phyloP scores from a whole-genome alignment of 2,329 filamentous ascomycete species.

The Ophiocordyceps sinensis region DNA sequence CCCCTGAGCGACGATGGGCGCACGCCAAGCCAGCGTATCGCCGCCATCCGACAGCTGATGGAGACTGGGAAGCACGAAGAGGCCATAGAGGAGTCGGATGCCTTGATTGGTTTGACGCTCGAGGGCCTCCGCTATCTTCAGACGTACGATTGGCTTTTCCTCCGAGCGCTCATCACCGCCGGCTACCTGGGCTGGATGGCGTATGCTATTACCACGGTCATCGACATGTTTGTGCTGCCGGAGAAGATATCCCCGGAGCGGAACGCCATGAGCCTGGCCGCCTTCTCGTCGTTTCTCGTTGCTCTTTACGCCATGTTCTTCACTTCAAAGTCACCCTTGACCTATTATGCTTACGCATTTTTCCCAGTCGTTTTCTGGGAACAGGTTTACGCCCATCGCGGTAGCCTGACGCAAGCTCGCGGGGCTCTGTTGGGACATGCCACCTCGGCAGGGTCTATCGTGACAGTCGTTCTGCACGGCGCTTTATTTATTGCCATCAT shows the following conservation, averaged over 20 bases:
- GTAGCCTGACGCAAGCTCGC: slow-evolving; percentile 52
- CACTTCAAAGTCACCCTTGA: slow-evolving; percentile 61
- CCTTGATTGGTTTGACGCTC: slow-evolving; percentile 62
- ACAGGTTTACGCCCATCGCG: slow-evolving; percentile 69
- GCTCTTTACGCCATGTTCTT: slow-evolving; percentile 66
- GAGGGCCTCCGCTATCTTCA: slow-evolving; percentile 85
- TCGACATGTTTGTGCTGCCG: slow-evolving; percentile 76
- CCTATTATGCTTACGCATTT: slow-evolving; percentile 83
- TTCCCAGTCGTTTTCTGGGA: slow-evolving; percentile 97
- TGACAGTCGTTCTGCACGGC: slow-evolving; percentile 48
- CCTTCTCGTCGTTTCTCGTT: slow-evolving; percentile 66
- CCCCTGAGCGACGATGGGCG: slow-evolving; percentile 50
- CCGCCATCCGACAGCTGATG: slow-evolving; percentile 55
- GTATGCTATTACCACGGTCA: slow-evolving; percentile 76
- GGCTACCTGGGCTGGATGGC: slow-evolving; percentile 95
- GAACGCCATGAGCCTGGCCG: slow-evolving; percentile 39
- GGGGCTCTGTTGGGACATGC: slow-evolving; percentile 56
- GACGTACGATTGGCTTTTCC: slow-evolving; percentile 96
- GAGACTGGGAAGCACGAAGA: slow-evolving; percentile 50
- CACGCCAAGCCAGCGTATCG: slow-evolving; percentile 52
- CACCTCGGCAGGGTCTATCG: slow-evolving; percentile 39
- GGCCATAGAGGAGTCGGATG: slow-evolving; percentile 65
- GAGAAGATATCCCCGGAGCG: slow-evolving; percentile 51
- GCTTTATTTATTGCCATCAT: slow-evolving; percentile 60
- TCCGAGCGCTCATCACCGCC: slow-evolving; percentile 73